Evolutionary conservation across 2,329 filamentous ascomycete genomes (phyloP).

Genomic region (Ilyonectria mors-panacis): DNA sequence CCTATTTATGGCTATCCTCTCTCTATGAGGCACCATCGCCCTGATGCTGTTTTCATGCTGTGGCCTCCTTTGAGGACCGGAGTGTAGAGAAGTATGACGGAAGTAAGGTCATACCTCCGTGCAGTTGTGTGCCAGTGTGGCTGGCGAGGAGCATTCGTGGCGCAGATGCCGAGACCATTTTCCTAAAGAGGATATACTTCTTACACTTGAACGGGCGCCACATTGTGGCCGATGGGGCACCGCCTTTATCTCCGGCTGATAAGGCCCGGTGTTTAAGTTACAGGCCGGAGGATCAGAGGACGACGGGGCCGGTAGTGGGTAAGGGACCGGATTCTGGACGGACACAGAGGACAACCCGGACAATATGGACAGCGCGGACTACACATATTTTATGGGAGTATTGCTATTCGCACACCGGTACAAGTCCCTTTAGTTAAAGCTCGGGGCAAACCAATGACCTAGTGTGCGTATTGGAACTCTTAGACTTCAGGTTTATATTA

Average conservation of each 20-base stretch:
- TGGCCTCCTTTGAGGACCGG: background rate
- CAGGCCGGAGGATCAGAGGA: background rate
- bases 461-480: too few relatives aligned
- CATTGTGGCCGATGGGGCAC: background rate
- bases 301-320: constrained; percentile 2
- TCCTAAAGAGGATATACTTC: constrained; percentile 38
- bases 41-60: background rate
- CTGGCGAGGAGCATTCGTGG: constrained; percentile 5
- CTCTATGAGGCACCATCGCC: background rate
- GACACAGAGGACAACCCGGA: background rate
- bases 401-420: too few relatives aligned
- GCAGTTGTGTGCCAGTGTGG: constrained; percentile 3
- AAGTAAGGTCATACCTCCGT: constrained; percentile 10
- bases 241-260: constrained; percentile 19
- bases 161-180: constrained; percentile 27
- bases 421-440: too few relatives aligned
- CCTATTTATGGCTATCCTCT: constrained; percentile 9
- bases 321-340: background rate
- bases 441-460: too few relatives aligned
- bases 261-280: constrained; percentile 8
- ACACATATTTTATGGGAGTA: too few relatives aligned
- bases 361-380: too few relatives aligned
- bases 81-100: background rate
- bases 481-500: too few relatives aligned
- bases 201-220: background rate